A percentile compares a stretch with the other conserved stretches of the same genome.
phyloP scores from a whole-genome alignment of 2,329 filamentous ascomycete species.

The Metarhizium guizhouense region DNA sequence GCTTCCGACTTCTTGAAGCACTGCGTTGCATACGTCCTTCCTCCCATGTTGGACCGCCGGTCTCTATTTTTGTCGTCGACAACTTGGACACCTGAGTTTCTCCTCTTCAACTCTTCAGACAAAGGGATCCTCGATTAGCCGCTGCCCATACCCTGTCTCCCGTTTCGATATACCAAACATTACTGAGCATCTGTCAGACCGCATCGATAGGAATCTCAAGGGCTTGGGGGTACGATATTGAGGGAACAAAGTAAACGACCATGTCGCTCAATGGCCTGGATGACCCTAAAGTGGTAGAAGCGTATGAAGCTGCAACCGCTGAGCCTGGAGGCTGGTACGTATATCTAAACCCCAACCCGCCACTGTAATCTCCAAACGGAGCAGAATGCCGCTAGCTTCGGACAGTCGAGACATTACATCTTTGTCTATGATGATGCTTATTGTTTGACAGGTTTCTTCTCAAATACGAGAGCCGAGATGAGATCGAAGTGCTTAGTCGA shows the following conservation, averaged over 20 bases:
- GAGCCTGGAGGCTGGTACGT: conserved; percentile 92
- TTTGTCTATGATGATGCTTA: conserved; percentile 8
- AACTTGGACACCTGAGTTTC: not conserved
- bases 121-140: not conserved
- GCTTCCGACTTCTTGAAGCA: not conserved
- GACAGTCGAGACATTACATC: not conserved
- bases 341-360: not conserved
- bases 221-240: not conserved
- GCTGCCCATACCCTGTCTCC: not conserved
- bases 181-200: not conserved
- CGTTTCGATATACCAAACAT: not conserved
- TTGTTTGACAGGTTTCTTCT: conserved; percentile 69
- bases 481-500: conserved; percentile 66
- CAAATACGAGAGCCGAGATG: conserved; percentile 83
- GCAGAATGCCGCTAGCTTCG: not conserved
- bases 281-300: conserved; percentile 69
- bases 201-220: not conserved
- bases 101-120: not conserved
- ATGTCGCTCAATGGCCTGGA: conserved; percentile 98
- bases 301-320: conserved; percentile 67
- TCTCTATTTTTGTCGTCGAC: not conserved
- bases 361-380: not conserved
- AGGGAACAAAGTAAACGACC: conserved; percentile 12
- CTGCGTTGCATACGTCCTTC: not conserved
- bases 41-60: not conserved